Evolutionary conservation across 305 asterid genomes (phyloP).

Genomic region (Plantago lanceolata): DNA sequence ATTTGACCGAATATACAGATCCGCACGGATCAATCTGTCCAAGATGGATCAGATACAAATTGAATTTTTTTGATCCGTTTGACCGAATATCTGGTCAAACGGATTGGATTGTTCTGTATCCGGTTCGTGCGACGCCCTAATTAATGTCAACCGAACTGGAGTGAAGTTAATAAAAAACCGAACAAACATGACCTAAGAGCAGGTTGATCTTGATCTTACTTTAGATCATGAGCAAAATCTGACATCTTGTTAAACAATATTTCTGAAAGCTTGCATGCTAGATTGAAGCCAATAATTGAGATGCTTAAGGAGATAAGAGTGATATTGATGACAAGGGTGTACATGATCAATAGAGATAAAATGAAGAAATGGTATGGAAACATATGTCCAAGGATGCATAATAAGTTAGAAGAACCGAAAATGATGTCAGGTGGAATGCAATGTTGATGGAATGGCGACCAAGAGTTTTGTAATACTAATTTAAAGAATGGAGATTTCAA

Average conservation of each 20-base stretch:
- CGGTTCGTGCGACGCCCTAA: too few species aligned
- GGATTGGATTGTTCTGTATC: too few species aligned
- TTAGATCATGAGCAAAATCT: background rate
- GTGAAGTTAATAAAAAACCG: too few species aligned
- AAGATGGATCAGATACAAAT: too few species aligned
- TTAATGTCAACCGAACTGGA: too few species aligned
- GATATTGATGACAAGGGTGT: background rate
- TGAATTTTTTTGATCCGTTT: too few species aligned
- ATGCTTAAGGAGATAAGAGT: background rate
- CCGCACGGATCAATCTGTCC: too few species aligned
- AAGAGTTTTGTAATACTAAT: background rate
- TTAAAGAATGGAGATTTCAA: background rate
- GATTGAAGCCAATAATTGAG: background rate
- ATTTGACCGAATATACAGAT: too few species aligned
- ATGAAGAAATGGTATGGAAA: background rate
- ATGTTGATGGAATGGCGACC: background rate
- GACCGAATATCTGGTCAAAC: too few species aligned
- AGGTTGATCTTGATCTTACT: background rate
- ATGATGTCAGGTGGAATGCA: background rate
- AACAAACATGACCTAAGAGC: too few species aligned
- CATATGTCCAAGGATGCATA: slow-evolving; percentile 4
- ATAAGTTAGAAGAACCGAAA: background rate
- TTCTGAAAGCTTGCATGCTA: background rate
- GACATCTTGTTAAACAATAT: slow-evolving; percentile 12
- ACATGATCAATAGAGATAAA: background rate